These are phyloP conservation scores for Dryas integrifolia DNA, from an alignment of 331 rosid species.

Conservation along the genomic window DNA sequence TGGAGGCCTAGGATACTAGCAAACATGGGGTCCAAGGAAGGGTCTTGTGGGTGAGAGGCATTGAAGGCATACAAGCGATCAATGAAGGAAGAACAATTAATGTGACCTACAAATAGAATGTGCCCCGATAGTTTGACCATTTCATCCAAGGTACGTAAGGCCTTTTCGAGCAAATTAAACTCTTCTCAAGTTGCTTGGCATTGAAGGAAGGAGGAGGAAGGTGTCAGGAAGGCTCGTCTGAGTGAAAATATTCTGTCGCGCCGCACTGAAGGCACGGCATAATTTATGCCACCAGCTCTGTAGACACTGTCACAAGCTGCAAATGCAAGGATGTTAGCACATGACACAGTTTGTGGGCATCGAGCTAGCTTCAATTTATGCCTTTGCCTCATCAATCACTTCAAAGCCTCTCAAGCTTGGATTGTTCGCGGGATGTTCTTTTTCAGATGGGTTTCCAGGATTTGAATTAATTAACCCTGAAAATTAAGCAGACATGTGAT, in stretches of 20 bases:
- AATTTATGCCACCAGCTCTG: slow-evolving; percentile 28
- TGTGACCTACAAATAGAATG: slow-evolving; percentile 36
- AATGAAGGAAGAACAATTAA: slow-evolving; percentile 25
- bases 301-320: slow-evolving; percentile 36
- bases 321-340: slow-evolving; percentile 42
- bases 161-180: slow-evolving; percentile 24
- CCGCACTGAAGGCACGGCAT: slow-evolving; percentile 30
- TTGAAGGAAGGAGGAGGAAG: slow-evolving; percentile 26
- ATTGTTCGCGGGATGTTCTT: slow-evolving; percentile 28
- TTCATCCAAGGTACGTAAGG: slow-evolving; percentile 27
- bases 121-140: slow-evolving; percentile 46
- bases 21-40: slow-evolving; percentile 33
- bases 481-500: not conserved
- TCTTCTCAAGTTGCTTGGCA: slow-evolving; percentile 21
- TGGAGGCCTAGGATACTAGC: slow-evolving; percentile 26
- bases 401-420: slow-evolving; percentile 40
- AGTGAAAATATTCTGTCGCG: slow-evolving; percentile 32
- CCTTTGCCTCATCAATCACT: slow-evolving; percentile 39
- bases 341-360: slow-evolving; percentile 42
- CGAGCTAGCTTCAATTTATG: slow-evolving; percentile 23
- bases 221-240: not conserved
- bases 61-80: slow-evolving; percentile 27
- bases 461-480: slow-evolving; percentile 41
- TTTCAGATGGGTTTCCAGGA: slow-evolving; percentile 25
- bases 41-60: slow-evolving; percentile 38